A percentile compares a stretch with the other conserved stretches of the same genome.
Conservation (phyloP, 306 rosid genomes). For the Begonia peltatifolia region DNA sequence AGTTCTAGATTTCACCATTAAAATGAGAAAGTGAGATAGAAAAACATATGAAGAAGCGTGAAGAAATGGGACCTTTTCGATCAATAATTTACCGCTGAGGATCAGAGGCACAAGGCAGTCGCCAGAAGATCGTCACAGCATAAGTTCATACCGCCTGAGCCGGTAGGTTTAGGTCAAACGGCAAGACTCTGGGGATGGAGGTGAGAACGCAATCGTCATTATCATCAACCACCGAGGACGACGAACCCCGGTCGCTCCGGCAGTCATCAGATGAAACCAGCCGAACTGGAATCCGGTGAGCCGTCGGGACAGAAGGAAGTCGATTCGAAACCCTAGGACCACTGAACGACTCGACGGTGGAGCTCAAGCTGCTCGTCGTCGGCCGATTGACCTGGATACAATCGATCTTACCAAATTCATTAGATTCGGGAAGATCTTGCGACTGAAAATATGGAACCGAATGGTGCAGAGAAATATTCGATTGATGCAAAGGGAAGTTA, state of each 20-base stretch:
- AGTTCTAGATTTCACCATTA: constrained; percentile 9
- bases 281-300: constrained; percentile 17
- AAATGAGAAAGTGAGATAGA: constrained; percentile 1
- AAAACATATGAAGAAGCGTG: constrained; percentile 13
- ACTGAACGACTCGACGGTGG: too few species aligned
- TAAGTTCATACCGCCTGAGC: constrained; percentile 28
- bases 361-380: too few species aligned
- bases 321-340: background rate
- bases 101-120: constrained; percentile 56
- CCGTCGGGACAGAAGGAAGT: constrained; percentile 16
- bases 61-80: constrained; percentile 1
- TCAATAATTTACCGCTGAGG: background rate
- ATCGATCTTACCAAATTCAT: too few species aligned
- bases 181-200: constrained; percentile 25
- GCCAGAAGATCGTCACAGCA: constrained; percentile 31
- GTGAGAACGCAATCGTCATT: constrained; percentile 55
- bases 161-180: constrained; percentile 71
- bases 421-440: too few species aligned
- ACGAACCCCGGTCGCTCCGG: constrained; percentile 78
- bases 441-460: too few species aligned
- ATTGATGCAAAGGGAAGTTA: too few species aligned
- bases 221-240: constrained; percentile 58
- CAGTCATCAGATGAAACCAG: constrained; percentile 40
- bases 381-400: too few species aligned
- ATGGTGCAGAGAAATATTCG: too few species aligned